phyloP scores from a whole-genome alignment of 345 rosid genomes.

The Hypericum perforatum region DNA sequence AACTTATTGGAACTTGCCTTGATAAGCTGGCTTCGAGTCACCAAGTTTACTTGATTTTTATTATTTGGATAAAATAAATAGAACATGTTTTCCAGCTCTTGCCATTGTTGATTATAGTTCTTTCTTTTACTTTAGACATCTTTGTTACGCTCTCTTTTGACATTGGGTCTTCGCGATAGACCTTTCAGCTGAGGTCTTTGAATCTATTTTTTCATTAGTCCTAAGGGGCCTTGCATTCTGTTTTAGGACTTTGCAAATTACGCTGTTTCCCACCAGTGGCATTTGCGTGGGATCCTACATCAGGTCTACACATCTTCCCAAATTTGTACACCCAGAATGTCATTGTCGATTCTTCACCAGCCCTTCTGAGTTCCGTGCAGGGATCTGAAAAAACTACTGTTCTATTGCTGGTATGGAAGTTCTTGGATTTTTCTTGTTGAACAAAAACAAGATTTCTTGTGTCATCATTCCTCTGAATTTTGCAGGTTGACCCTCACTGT shows the following conservation, averaged over 20 bases:
- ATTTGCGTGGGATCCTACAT: slow-evolving; percentile 87
- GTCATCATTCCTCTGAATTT: slow-evolving; percentile 13
- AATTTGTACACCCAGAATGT: slow-evolving; percentile 57
- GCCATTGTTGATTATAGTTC: not conserved
- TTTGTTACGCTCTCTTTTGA: slow-evolving; percentile 1
- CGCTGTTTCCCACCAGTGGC: slow-evolving; percentile 98
- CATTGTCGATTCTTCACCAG: slow-evolving; percentile 75
- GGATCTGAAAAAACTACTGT: slow-evolving; percentile 66
- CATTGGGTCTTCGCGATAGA: not conserved
- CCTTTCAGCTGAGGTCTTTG: not conserved
- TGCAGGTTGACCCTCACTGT: slow-evolving; percentile 97
- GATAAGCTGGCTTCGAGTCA: too few species aligned
- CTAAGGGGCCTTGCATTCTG: slow-evolving; percentile 16
- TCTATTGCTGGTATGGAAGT: slow-evolving; percentile 57
- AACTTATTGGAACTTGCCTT: too few species aligned
- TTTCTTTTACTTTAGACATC: slow-evolving; percentile 1
- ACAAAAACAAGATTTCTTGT: slow-evolving; percentile 4
- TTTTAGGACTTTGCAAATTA: slow-evolving; percentile 84
- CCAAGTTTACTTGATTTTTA: too few species aligned
- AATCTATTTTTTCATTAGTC: slow-evolving; percentile 2
- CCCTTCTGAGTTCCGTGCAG: slow-evolving; percentile 53
- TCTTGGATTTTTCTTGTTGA: slow-evolving; percentile 1
- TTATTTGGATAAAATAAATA: too few species aligned
- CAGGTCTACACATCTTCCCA: slow-evolving; percentile 76
- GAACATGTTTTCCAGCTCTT: too few species aligned